A percentile compares a stretch with the other conserved stretches of the same genome.
These are phyloP conservation scores for Nitzschia sp. DNA, from an alignment of 108 stramenopile species.

Conservation along the genomic window DNA sequence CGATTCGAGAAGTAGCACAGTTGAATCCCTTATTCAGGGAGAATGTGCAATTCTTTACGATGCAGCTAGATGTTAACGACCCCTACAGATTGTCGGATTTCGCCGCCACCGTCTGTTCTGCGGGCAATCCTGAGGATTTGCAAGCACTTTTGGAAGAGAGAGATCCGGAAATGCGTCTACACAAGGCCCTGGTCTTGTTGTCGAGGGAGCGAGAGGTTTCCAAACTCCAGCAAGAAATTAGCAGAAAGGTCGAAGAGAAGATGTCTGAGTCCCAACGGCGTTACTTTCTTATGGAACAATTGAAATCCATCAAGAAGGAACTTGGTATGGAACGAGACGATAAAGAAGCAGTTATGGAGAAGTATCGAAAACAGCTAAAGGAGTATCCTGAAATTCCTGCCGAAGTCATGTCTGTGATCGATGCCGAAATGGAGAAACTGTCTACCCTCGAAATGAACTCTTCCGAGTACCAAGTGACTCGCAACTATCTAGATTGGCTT, in stretches of 20 bases:
- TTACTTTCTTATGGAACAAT: slow-evolving; percentile 96
- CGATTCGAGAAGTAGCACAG: slow-evolving; percentile 93
- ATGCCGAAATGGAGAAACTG: slow-evolving; percentile 92
- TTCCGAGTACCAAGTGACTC: slow-evolving; percentile 94
- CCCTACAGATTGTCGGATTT: slow-evolving; percentile 96
- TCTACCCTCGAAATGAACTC: slow-evolving; percentile 93
- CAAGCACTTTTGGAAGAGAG: slow-evolving; percentile 93
- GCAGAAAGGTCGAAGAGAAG: slow-evolving; percentile 94
- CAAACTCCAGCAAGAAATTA: slow-evolving; percentile 94
- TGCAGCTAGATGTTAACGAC: slow-evolving; percentile 88
- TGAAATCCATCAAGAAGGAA: slow-evolving; percentile 99
- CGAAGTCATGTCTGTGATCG: slow-evolving; percentile 75
- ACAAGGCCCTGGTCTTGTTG: slow-evolving; percentile 88
- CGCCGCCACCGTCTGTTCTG: slow-evolving; percentile 87
- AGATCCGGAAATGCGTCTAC: slow-evolving; percentile 87
- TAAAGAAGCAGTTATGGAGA: slow-evolving; percentile 91
- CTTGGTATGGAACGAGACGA: slow-evolving; percentile 98
- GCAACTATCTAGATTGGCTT: slow-evolving; percentile 97
- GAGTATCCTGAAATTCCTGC: slow-evolving; percentile 72
- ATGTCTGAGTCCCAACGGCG: slow-evolving; percentile 92
- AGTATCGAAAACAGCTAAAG: slow-evolving; percentile 82
- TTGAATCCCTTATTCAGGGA: slow-evolving; percentile 93
- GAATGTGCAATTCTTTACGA: slow-evolving; percentile 86
- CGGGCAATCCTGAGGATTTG: slow-evolving; percentile 83
- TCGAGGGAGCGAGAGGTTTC: slow-evolving; percentile 89